Conservation (phyloP, 2,329 filamentous ascomycete genomes). For the Epichloe aotearoae region DNA sequence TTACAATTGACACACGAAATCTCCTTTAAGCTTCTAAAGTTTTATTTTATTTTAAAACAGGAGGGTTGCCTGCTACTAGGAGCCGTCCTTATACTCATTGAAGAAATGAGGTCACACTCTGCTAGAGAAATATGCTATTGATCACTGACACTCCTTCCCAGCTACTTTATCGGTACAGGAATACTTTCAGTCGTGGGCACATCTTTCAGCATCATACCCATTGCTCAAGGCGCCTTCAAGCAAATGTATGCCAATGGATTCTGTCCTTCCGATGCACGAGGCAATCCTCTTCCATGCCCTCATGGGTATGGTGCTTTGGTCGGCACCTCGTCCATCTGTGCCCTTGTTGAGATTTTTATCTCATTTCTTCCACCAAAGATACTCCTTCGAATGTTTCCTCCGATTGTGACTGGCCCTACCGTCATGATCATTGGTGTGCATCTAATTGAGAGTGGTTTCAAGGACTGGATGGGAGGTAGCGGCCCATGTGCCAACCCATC, state of each 20-base stretch:
- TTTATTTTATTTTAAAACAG: no score
- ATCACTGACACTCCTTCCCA: slow-evolving; percentile 14
- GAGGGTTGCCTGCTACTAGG: no score
- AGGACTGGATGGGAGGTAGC: slow-evolving; percentile 66
- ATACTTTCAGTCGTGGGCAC: slow-evolving; percentile 65
- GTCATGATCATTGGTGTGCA: slow-evolving; percentile 59
- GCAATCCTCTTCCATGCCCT: slow-evolving; percentile 59
- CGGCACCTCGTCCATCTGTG: slow-evolving; percentile 53
- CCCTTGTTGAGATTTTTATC: slow-evolving; percentile 57
- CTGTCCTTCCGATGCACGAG: slow-evolving; percentile 45
- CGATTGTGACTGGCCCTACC: slow-evolving; percentile 63
- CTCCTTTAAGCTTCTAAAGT: no score
- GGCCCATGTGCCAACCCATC: slow-evolving; percentile 41
- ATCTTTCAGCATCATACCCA: slow-evolving; percentile 21
- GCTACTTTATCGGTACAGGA: slow-evolving; percentile 67
- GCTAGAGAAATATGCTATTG: background rate
- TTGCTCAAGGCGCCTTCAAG: slow-evolving; percentile 49
- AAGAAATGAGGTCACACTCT: background rate
- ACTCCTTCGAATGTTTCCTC: slow-evolving; percentile 63
- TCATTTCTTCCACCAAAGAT: slow-evolving; percentile 59
- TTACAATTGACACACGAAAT: background rate
- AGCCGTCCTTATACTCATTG: background rate
- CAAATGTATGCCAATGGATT: slow-evolving; percentile 71
- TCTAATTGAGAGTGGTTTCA: slow-evolving; percentile 57
- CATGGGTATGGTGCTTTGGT: slow-evolving; percentile 61